Evolutionary conservation across 2,329 filamentous ascomycete species (phyloP).

Genomic region (Verticillium longisporum): DNA sequence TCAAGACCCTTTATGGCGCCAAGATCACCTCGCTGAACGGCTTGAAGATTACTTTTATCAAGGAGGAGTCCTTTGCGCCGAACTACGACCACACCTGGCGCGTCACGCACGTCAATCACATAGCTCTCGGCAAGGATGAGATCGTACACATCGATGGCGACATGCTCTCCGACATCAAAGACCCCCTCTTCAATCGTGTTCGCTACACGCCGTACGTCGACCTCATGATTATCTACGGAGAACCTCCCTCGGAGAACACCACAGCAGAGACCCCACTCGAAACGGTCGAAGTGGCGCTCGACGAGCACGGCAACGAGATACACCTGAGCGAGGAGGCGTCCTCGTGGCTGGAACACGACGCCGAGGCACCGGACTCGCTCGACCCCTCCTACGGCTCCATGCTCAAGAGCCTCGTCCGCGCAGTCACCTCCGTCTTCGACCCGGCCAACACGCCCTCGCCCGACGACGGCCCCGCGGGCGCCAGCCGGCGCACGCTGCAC

Average conservation of each 20-base stretch:
- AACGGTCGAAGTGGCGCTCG: neutral
- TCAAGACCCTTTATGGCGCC: slow-evolving; percentile 16
- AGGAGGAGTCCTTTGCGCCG: slow-evolving; percentile 42
- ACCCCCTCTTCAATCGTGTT: slow-evolving; percentile 77
- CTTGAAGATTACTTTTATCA: slow-evolving; percentile 59
- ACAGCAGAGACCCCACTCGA: slow-evolving; percentile 11
- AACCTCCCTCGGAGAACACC: slow-evolving; percentile 16
- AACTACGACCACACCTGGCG: slow-evolving; percentile 47
- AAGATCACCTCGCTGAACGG: slow-evolving; percentile 39
- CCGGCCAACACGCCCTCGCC: slow-evolving; percentile 22
- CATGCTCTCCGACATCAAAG: slow-evolving; percentile 67
- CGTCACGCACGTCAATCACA: slow-evolving; percentile 74
- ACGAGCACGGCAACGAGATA: slow-evolving; percentile 5
- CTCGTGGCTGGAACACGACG: slow-evolving; percentile 10
- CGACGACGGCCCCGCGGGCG: slow-evolving; percentile 15
- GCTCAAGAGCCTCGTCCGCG: slow-evolving; percentile 38
- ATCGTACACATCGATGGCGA: slow-evolving; percentile 74
- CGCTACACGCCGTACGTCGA: slow-evolving; percentile 69
- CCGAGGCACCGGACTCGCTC: slow-evolving; percentile 10
- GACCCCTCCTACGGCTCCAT: slow-evolving; percentile 30
- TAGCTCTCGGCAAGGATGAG: slow-evolving; percentile 80
- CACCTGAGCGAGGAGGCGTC: slow-evolving; percentile 6
- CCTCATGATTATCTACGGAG: slow-evolving; percentile 54
- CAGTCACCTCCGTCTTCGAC: slow-evolving; percentile 37
- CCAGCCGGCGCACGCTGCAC: slow-evolving; percentile 16